Evolutionary conservation across 78 protist genomes (phyloP).

Genomic region (Dictyostelium discoideum): dicty_2.7 NC_007090.3:1031501-1032000

Average conservation of each 20-base stretch:
- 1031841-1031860: too few relatives aligned
- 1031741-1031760: background rate
- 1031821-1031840: background rate
- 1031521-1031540: background rate
- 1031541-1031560: background rate
- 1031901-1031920: too few relatives aligned
- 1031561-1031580: background rate
- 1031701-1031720: background rate
- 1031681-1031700: background rate
- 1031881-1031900: too few relatives aligned
- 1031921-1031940: too few relatives aligned
- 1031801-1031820: background rate
- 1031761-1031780: background rate
- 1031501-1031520: background rate
- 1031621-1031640: background rate
- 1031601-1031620: background rate
- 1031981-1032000: too few relatives aligned
- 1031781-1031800: background rate
- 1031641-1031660: background rate
- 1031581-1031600: background rate
- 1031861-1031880: too few relatives aligned
- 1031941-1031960: too few relatives aligned
- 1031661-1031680: background rate
- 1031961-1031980: too few relatives aligned
- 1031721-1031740: background rate